These are phyloP conservation scores for Leccinum truebloodii DNA, from an alignment of 768 basidiomycete species.

Conservation along the genomic window DNA sequence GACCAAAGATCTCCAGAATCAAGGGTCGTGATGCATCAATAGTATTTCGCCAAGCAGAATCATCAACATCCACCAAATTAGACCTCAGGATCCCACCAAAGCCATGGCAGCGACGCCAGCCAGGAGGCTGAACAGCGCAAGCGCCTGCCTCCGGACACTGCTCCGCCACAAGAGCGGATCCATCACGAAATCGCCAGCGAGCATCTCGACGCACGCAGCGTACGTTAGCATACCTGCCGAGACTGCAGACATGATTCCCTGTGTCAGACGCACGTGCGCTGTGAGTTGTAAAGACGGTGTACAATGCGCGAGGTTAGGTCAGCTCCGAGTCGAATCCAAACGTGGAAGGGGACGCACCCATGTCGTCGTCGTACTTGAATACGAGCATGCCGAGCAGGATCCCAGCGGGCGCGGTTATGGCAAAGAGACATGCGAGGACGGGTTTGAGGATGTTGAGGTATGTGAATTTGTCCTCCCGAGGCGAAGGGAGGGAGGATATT, in stretches of 20 bases:
- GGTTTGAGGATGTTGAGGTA: constrained; percentile 45
- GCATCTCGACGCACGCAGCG: constrained; percentile 83
- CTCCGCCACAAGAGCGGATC: constrained; percentile 52
- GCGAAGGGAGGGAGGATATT: constrained; percentile 64
- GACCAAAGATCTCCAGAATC: background rate
- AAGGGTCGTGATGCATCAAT: no score
- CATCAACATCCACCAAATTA: background rate
- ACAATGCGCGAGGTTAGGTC: background rate
- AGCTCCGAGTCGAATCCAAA: background rate
- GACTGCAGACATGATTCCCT: constrained; percentile 79
- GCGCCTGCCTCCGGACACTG: constrained; percentile 39
- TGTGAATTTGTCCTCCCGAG: constrained; percentile 21
- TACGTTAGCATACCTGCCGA: constrained; percentile 85
- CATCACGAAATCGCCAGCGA: constrained; percentile 83
- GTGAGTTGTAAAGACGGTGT: background rate
- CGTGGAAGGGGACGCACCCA: constrained; percentile 20
- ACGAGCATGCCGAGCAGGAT: constrained; percentile 58
- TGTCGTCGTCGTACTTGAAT: constrained; percentile 38
- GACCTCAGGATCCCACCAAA: constrained; percentile 42
- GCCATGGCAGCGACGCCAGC: constrained; percentile 67
- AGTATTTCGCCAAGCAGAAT: background rate
- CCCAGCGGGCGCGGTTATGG: constrained; percentile 71
- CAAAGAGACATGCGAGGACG: constrained; percentile 62
- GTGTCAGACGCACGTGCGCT: constrained; percentile 55
- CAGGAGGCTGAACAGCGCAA: constrained; percentile 62